These are phyloP conservation scores for Aspergillus steynii DNA, from an alignment of 495 filamentous ascomycete genomes.

Conservation along the genomic window DNA sequence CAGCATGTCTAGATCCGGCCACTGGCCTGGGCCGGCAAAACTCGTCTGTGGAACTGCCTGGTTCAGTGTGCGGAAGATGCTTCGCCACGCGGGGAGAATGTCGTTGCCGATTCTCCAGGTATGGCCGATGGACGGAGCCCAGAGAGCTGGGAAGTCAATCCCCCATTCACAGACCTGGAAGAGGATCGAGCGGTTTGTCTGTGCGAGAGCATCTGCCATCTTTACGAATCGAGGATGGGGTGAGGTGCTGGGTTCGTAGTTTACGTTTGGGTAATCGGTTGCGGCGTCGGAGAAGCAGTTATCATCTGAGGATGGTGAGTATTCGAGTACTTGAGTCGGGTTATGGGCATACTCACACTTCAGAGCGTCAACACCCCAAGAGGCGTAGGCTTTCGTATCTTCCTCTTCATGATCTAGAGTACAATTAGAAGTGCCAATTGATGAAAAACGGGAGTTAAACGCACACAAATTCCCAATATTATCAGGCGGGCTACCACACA, in stretches of 20 bases:
- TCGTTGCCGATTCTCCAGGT: constrained; percentile 57
- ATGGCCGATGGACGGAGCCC: constrained; percentile 49
- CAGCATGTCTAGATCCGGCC: constrained; percentile 59
- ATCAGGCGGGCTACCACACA: constrained; percentile 29
- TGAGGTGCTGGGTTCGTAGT: constrained; percentile 40
- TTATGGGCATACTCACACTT: constrained; percentile 30
- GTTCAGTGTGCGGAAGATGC: constrained; percentile 50
- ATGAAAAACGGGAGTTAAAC: constrained; percentile 3
- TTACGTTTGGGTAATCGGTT: constrained; percentile 34
- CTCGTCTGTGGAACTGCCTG: constrained; percentile 44
- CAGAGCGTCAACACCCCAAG: constrained; percentile 46
- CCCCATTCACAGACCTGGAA: constrained; percentile 58
- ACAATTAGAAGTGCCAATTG: constrained; percentile 15
- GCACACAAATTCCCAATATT: constrained; percentile 33
- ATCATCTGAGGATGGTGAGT: constrained; percentile 34
- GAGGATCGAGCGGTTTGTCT: constrained; percentile 35
- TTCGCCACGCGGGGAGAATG: constrained; percentile 53
- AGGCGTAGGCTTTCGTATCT: constrained; percentile 44
- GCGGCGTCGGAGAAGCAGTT: constrained; percentile 51
- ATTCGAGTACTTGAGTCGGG: not conserved
- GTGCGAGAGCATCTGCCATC: constrained; percentile 32
- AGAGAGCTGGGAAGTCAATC: constrained; percentile 47
- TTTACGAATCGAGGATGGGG: constrained; percentile 30
- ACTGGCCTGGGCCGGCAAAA: constrained; percentile 42
- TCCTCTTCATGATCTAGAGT: constrained; percentile 40